Base-by-base conservation (phyloP, 345 rosid genomes). In the Physaria fendleri region DNA sequence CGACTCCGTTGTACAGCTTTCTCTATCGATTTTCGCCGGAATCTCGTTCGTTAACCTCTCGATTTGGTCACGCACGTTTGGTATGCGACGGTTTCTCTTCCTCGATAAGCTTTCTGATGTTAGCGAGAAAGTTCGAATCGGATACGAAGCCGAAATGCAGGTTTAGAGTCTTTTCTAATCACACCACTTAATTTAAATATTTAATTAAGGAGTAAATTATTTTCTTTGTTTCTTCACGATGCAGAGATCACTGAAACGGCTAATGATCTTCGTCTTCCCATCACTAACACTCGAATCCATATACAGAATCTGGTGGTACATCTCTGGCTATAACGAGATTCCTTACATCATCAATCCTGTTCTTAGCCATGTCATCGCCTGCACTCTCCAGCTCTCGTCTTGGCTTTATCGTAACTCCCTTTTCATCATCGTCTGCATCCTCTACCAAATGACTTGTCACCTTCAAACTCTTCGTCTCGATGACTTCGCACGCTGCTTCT, bases 251-350 rank as follows among this genome's bases (percentile, higher is more conserved):
- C 57, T 76, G 85, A 82, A 68, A 74, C 81, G 89, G 7, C 81
- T 88, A 35, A 71, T 77, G 35, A 70, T 73, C 58, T 87, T 85
- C 65, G 90, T 87, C 28, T 72, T 87, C 37, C 97, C 96, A 18
- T 85, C 87, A 74, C 81, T 90, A 2, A 77, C 77, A 6, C 64
- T 71, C 0, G 94, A 91, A 79, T 71, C 71, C n/a, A 82, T 72
- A 15, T 91, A 91, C 74, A 84, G 82, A 72, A 79, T 87, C 35
- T 91, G 98, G 98, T 91, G 98, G 96, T 91, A 82, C 64, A 73
- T 74, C 54, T 69, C 90, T 1, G 98, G 96, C 56, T 73, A 61
- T 2, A 5, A 74, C 38, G 18, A 78, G 57, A 82, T 91, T 49
- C 96, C 95, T 34, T 85, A 82, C 67, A 37, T 74, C 5, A 60